Evolutionary conservation across 805 yeast species (phyloP).

Genomic region (Candida verbasci): DNA sequence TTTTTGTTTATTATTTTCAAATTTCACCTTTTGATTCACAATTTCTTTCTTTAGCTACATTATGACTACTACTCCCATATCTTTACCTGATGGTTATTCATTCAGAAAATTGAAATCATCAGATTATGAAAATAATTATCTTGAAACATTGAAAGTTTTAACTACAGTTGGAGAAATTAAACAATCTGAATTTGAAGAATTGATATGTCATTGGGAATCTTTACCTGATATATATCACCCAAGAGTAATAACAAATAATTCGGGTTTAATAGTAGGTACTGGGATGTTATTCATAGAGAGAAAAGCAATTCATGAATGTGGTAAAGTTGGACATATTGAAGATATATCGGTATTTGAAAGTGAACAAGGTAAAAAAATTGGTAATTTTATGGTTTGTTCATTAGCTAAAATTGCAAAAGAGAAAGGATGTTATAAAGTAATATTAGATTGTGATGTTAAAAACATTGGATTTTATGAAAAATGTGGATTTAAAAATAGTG

Average conservation of each 20-base stretch:
- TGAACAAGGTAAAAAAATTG: constrained; percentile 84
- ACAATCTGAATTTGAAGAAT: constrained; percentile 42
- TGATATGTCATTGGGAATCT: constrained; percentile 56
- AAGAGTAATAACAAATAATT: constrained; percentile 56
- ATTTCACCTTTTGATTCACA: background rate
- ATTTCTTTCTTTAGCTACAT: background rate
- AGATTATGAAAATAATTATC: constrained; percentile 63
- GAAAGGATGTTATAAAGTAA: constrained; percentile 79
- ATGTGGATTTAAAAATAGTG: constrained; percentile 69
- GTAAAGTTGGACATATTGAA: constrained; percentile 89
- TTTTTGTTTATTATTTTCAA: constrained; percentile 1
- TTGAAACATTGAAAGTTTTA: constrained; percentile 59
- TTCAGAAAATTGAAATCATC: constrained; percentile 51
- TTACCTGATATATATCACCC: constrained; percentile 57
- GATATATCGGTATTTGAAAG: constrained; percentile 76
- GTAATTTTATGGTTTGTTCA: constrained; percentile 58
- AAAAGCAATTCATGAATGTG: constrained; percentile 80
- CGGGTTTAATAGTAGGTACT: constrained; percentile 65
- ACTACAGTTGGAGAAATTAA: constrained; percentile 81
- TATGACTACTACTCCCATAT: too few species aligned
- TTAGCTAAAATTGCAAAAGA: constrained; percentile 56
- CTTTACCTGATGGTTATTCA: constrained; percentile 62
- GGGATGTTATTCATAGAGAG: constrained; percentile 79
- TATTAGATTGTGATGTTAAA: constrained; percentile 81
- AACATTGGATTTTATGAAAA: constrained; percentile 85